Base-by-base conservation (phyloP, 495 filamentous ascomycete species). In the Eremomyces bilateralis region DNA sequence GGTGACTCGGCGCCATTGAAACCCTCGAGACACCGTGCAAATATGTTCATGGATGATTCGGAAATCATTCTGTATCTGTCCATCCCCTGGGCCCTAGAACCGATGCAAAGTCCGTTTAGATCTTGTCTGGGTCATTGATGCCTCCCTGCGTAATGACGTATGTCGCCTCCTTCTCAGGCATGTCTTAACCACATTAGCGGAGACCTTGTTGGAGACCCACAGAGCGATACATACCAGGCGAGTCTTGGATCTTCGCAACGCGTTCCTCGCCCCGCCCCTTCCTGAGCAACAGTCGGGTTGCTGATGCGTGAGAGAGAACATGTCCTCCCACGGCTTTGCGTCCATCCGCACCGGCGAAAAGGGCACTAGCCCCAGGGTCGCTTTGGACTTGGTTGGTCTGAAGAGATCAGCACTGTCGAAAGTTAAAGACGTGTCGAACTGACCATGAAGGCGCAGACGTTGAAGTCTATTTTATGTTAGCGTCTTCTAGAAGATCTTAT, bases 351-450 rank as follows among this genome's bases (percentile, higher is more conserved):
- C 73, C 71, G 24, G 76, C 71, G 38, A 83, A 83, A n/a, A 83
- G 61, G 21, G 76, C 71, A 53, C 64, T 78, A 1, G 77, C 77
- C 39, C 77, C 76, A n/a, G 77, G 77, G 41, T 82, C 77, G 34
- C 67, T 74, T 54, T 80, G 75, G 29, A 83, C 77, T 53, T 83
- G 77, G 40, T 82, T 83, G 17, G 77, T 83, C 73, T 76, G 35
- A 11, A 16, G 6, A 18, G 30, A 16, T 32, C 17, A 28, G 33
- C 15, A 13, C 1, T 15, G 20, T 16, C 32, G 20, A 37, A 15
- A 36, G 19, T 22, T 22, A 20, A 21, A 13, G 32, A 31, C 18
- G 22, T 28, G 34, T 10, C 29, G 17, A 8, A 20, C 50, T 36
- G 48, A 76, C 72, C 69, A 81, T 72, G 33, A 82, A 53, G 17